phyloP scores from a whole-genome alignment of 208 protist genomes.

The Sergeia podlipaevii region DNA sequence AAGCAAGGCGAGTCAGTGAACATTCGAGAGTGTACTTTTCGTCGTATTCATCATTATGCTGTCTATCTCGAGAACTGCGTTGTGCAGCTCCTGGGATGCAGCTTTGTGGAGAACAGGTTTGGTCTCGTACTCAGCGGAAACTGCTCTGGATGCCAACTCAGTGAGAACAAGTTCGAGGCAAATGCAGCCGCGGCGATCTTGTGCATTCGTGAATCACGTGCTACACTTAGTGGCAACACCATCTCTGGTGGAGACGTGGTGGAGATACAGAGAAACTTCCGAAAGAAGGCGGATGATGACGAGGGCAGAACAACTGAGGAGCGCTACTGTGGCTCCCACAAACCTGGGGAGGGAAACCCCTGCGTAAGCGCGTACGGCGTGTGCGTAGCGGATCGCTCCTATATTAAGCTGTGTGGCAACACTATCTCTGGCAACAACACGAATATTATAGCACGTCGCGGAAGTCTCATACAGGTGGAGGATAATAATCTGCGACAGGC shows the following conservation, averaged over 20 bases:
- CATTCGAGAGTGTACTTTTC: constrained; percentile 7
- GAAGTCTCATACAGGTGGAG: too few relatives aligned
- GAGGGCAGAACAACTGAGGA: background rate
- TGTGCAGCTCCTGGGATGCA: background rate
- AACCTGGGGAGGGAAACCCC: background rate
- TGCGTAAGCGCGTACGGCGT: constrained; percentile 20
- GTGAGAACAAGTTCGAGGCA: constrained; percentile 4
- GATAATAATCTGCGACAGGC: too few relatives aligned
- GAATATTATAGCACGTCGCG: too few relatives aligned
- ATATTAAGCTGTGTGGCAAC: constrained; percentile 14
- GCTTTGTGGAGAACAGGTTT: constrained; percentile 11
- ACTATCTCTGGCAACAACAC: too few relatives aligned
- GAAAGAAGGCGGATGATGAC: too few relatives aligned
- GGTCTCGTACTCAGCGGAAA: constrained; percentile 1
- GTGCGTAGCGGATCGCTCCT: constrained; percentile 19
- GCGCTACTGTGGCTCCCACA: background rate
- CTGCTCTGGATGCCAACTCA: background rate
- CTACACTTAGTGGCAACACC: constrained; percentile 3
- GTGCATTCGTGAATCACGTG: background rate
- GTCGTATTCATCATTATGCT: constrained; percentile 9
- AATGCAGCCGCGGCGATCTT: background rate
- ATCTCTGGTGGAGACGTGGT: constrained; percentile 1
- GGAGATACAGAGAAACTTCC: too few relatives aligned
- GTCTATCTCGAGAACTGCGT: constrained; percentile 9
- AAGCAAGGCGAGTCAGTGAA: too few relatives aligned